Evolutionary conservation across 495 filamentous ascomycete genomes (phyloP), one percentile per base, ranked within the genome.

Genomic region (Patellaria atrata): DNA sequence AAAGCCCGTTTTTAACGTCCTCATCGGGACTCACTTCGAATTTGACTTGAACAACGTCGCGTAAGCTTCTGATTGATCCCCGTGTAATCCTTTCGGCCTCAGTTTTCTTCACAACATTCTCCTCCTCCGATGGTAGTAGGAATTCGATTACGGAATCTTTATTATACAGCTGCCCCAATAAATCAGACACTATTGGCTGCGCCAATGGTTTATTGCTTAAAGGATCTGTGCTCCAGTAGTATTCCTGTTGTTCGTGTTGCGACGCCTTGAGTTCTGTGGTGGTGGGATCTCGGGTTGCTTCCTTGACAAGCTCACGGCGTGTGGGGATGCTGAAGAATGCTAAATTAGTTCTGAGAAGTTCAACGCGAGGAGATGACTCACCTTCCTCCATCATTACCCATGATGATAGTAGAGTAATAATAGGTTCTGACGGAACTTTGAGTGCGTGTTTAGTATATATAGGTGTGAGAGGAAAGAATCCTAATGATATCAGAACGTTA

Each of bases 321-420:
- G 77, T 94, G 9, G 89, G 89, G 40, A 99, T 99, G 52, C 75
- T 79, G 38, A 7, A 8, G 37, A 27, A 29, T 27, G 25, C 13
- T 22, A 19, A 5, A n/a, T 39, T 18, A 39, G 37, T 33, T 41
- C 43, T 15, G 17, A 14, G 19, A 10, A 35, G 6, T 11, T 15
- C 27, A 8, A 8, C 30, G n/a, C n/a, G 22, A 17, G 5, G 21
- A 9, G 23, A 25, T 27, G 12, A 36, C 68, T 47, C 45, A 69
- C 71, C 71, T 77, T 38, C 80, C 87, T 47, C 89, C 87, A 52
- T 96, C 87, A 57, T 94, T 94, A 60, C 87, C 89, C 87, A 94
- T 94, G 40, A 29, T 54, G 38, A 20, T 58, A 60, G 39, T n/a
- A n/a, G n/a, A n/a, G n/a, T n/a, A n/a, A n/a, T n/a, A n/a, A n/a